Percentiles rank a stretch among this genome's conserved stretches.
Evolutionary conservation across 2,329 filamentous ascomycete species (phyloP).

Genomic region (Leptographium radiaticola): DNA sequence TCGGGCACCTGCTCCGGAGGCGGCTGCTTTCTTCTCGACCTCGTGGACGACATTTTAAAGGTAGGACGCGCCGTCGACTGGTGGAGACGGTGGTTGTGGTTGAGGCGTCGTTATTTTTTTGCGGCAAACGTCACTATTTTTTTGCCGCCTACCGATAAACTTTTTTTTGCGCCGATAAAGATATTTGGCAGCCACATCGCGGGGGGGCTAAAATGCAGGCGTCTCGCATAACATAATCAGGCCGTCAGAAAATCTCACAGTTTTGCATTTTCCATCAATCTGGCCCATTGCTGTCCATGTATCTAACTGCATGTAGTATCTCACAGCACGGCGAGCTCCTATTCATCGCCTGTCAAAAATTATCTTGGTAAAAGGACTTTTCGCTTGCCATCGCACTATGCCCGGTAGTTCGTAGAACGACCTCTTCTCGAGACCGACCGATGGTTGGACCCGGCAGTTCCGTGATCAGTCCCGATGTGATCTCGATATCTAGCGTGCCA

Average conservation of each 20-base stretch:
- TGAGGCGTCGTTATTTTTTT: not conserved
- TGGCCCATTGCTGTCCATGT: no score
- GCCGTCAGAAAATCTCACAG: not conserved
- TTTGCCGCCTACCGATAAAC: not conserved
- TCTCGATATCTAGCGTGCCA: not conserved
- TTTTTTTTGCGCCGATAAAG: not conserved
- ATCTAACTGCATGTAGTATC: no score
- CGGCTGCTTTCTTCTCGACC: slow-evolving; percentile 7
- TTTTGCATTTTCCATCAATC: no score
- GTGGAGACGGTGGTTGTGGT: not conserved
- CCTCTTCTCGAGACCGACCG: not conserved
- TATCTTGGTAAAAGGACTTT: not conserved
- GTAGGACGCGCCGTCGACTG: not conserved
- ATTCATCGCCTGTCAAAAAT: not conserved
- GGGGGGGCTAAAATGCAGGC: not conserved
- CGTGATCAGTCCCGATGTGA: not conserved
- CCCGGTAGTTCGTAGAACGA: not conserved
- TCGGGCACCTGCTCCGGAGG: slow-evolving; percentile 10
- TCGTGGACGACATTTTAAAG: slow-evolving; percentile 7
- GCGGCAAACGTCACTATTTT: not conserved
- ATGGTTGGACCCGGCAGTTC: not conserved
- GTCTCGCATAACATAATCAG: not conserved
- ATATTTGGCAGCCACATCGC: not conserved
- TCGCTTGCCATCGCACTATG: not conserved
- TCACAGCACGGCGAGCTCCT: not conserved